phyloP scores from a whole-genome alignment of 768 basidiomycete species.

The Cystobasidium tubakii region DNA sequence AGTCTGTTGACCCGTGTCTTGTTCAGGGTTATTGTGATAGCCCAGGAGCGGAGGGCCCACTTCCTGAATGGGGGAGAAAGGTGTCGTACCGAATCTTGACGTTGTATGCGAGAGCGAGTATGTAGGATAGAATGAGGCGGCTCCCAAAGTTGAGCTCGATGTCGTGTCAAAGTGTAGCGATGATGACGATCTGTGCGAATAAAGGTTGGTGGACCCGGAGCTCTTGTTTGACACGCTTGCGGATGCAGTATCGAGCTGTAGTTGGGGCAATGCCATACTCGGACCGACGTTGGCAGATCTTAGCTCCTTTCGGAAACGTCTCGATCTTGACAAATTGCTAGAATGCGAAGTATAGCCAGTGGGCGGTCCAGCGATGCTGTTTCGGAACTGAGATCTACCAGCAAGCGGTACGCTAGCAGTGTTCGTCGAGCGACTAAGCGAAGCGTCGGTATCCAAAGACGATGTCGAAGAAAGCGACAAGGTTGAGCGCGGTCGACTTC shows the following conservation, averaged over 20 bases:
- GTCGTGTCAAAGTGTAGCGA: background rate
- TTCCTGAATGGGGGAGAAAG: slow-evolving; percentile 34
- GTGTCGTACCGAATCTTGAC: slow-evolving; percentile 22
- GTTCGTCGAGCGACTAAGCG: background rate
- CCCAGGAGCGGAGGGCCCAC: background rate
- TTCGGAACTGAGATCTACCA: background rate
- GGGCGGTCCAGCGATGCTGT: background rate
- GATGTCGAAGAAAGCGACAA: slow-evolving; percentile 18
- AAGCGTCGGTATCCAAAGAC: slow-evolving; percentile 6
- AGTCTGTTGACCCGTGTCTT: background rate
- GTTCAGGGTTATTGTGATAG: slow-evolving; percentile 6
- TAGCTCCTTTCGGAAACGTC: slow-evolving; percentile 27
- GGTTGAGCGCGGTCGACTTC: slow-evolving; percentile 16
- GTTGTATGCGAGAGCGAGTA: slow-evolving; percentile 10
- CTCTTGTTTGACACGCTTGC: background rate
- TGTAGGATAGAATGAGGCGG: background rate
- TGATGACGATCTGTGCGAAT: background rate
- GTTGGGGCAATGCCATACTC: slow-evolving; percentile 23
- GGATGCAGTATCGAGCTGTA: slow-evolving; percentile 21
- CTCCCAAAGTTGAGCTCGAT: background rate
- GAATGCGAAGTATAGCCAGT: background rate
- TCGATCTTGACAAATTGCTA: slow-evolving; percentile 22
- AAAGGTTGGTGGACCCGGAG: background rate
- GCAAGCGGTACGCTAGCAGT: background rate
- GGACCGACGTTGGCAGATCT: slow-evolving; percentile 11